Evolutionary conservation across 2,329 filamentous ascomycete genomes (phyloP).

Genomic region (Pseudofabraea citricarpa): DNA sequence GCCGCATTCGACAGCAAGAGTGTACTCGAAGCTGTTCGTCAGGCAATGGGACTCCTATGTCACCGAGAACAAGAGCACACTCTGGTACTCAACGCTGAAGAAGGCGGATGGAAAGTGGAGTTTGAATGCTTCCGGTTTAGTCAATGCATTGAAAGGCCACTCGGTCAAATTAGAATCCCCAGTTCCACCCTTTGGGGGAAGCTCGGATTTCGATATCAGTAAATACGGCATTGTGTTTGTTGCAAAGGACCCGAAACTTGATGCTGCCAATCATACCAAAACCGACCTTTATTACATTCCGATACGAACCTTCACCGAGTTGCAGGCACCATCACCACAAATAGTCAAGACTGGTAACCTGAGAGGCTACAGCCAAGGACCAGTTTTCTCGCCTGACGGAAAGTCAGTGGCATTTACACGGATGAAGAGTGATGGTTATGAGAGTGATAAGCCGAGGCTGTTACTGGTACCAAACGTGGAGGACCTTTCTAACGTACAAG

Average conservation of each 20-base stretch:
- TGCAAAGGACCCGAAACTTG: conserved; percentile 66
- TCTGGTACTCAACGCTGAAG: conserved; percentile 66
- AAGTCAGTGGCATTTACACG: conserved; percentile 69
- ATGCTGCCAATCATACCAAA: conserved; percentile 73
- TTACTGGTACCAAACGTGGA: conserved; percentile 58
- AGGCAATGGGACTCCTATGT: conserved; percentile 81
- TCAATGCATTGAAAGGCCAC: conserved; percentile 54
- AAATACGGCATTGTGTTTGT: conserved; percentile 62
- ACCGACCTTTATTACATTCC: conserved; percentile 74
- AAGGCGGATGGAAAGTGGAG: conserved; percentile 25
- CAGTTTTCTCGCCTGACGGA: conserved; percentile 71
- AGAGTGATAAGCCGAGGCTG: conserved; percentile 71
- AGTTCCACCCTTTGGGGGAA: conserved; percentile 72
- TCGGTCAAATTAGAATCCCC: conserved; percentile 53
- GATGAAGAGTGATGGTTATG: conserved; percentile 74
- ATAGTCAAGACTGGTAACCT: conserved; percentile 52
- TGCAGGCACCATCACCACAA: conserved; percentile 43
- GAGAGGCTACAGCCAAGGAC: conserved; percentile 59
- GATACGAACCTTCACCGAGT: conserved; percentile 54
- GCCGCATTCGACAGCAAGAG: conserved; percentile 57
- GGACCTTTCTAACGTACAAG: conserved; percentile 52
- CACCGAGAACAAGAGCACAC: conserved; percentile 61
- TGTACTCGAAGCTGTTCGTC: conserved; percentile 73
- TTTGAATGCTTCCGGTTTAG: conserved; percentile 40
- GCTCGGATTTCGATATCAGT: conserved; percentile 75